Conservation (phyloP, 331 rosid species). For the Phaseolus coccineus region DNA sequence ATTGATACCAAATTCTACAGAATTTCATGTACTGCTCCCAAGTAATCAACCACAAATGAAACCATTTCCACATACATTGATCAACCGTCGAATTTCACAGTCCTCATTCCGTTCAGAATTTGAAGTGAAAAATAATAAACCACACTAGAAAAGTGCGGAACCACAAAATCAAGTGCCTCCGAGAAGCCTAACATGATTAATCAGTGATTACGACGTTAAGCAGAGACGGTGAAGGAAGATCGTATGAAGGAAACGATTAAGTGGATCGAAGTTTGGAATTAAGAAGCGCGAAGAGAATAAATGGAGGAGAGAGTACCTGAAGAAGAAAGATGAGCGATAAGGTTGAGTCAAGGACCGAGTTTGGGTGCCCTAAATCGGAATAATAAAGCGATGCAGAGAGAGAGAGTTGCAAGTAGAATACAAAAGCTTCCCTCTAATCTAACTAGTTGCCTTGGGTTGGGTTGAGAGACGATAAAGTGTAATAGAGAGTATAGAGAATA, state of each 20-base stretch:
- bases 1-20: not conserved
- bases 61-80: not conserved
- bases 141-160: slow-evolving; percentile 23
- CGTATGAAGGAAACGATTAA: not conserved
- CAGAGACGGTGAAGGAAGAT: slow-evolving; percentile 19
- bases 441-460: not conserved
- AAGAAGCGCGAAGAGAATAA: not conserved
- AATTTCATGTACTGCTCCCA: not conserved
- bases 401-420: not conserved
- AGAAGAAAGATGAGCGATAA: slow-evolving; percentile 28
- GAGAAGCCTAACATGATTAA: not conserved
- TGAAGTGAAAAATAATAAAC: not conserved
- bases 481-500: not conserved
- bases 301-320: slow-evolving; percentile 36
- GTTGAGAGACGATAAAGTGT: slow-evolving; percentile 1
- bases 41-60: not conserved
- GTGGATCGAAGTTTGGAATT: slow-evolving; percentile 30
- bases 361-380: slow-evolving; percentile 45
- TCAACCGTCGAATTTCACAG: not conserved
- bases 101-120: not conserved
- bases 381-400: not conserved
- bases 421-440: slow-evolving; percentile 5
- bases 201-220: not conserved
- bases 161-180: slow-evolving; percentile 1
- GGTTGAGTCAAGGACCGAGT: slow-evolving; percentile 33